Base-by-base conservation (phyloP, 1,284 basidiomycete genomes). In the Boletus semigastroideus region DNA sequence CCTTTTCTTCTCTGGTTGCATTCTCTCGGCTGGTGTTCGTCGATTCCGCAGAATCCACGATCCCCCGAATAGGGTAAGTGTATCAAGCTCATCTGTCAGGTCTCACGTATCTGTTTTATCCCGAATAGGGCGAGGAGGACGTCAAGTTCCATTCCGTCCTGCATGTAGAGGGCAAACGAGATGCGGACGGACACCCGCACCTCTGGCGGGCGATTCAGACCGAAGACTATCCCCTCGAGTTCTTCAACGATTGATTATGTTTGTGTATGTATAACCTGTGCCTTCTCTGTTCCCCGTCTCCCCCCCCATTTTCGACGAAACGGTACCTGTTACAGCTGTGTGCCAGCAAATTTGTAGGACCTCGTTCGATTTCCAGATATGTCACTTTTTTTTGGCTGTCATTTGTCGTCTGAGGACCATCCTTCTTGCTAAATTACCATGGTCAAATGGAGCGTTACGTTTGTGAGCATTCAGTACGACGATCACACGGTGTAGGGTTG, bases 71-170 rank as follows among this genome's bases (percentile, higher is more conserved):
- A 76, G 77, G 67, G 86, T 85, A 67, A 60, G 59, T 51, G 36
- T 50, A 74, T 60, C 33, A 31, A 47, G 33, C 44, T 41, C 39
- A 49, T 43, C 36, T 34, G 14, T 16, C 33, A 36, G 31, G 22
- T 58, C 49, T 54, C 53, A 59, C 49, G 42, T 42, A 36, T 50
- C 36, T 16, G 46, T 44, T 54, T 54, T 40, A 41, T 55, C 48
- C 51, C 49, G 48, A 25, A 37, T 56, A 90, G 85, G 86, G 85
- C 30, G 71, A 71, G 10, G 78, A 82, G 51, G 85, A 87, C 53
- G 78, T 89, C 45, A 71, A 59, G 20, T 87, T 88, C 68, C 87
- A 90, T 64, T 87, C 86, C 3, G 68, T 90, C 39, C 82, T 80
- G 19, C 64, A 86, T 79, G 9, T 87, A 42, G 87, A 89, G 64